A percentile compares a stretch with the other conserved stretches of the same genome.
These are phyloP conservation scores for Kodamaea suecica DNA, from an alignment of 1,139 yeast species.

Conservation along the genomic window DNA sequence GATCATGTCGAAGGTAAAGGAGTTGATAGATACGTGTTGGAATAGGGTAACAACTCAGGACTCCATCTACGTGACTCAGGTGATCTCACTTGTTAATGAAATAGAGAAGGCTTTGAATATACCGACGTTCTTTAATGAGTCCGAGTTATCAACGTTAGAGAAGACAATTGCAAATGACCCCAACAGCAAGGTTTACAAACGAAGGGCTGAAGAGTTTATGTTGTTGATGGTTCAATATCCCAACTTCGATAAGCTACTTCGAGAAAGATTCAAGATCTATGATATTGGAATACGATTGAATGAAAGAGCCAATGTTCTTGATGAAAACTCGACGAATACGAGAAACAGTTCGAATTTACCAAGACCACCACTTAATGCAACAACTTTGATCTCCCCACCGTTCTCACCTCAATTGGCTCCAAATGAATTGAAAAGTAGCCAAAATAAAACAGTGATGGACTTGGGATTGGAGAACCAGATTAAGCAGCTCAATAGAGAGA, in stretches of 20 bases:
- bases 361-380: slow-evolving; percentile 23
- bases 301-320: no score
- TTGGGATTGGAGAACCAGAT: not conserved
- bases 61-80: slow-evolving; percentile 28
- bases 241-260: slow-evolving; percentile 24
- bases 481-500: slow-evolving; percentile 10
- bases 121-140: slow-evolving; percentile 20
- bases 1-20: slow-evolving; percentile 11
- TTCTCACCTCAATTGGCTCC: not conserved
- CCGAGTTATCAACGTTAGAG: slow-evolving; percentile 26
- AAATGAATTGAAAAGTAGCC: no score
- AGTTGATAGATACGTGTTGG: slow-evolving; percentile 32
- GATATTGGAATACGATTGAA: slow-evolving; percentile 22
- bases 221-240: slow-evolving; percentile 25
- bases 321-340: no score
- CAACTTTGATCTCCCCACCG: not conserved
- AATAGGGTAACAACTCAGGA: slow-evolving; percentile 15
- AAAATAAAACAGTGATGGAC: not conserved
- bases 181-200: slow-evolving; percentile 24
- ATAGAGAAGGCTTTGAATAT: slow-evolving; percentile 25
- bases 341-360: no score
- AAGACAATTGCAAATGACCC: slow-evolving; percentile 30
- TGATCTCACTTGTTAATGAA: slow-evolving; percentile 25
- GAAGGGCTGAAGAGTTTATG: slow-evolving; percentile 29
- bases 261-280: slow-evolving; percentile 22